A percentile compares a stretch with the other conserved stretches of the same genome.
Conservation (phyloP, 2,329 filamentous ascomycete species). For the Fusarium sacchari region DNA sequence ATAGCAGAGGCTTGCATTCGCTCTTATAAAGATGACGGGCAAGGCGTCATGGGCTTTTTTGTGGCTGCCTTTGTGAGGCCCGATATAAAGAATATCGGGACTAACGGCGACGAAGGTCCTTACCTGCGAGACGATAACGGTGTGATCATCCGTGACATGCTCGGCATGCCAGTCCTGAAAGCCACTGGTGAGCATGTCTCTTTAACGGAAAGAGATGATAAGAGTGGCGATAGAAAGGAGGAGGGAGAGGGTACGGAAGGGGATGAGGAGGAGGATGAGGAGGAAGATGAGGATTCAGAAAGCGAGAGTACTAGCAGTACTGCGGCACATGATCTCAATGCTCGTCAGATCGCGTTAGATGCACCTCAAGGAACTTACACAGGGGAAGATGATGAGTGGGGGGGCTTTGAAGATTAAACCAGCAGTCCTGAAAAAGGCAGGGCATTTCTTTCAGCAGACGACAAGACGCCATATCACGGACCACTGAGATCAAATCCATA, state of each 20-base stretch:
- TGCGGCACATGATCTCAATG: slow-evolving; percentile 4
- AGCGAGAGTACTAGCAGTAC: slow-evolving; percentile 10
- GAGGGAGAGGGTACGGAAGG: slow-evolving; percentile 10
- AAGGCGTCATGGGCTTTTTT: slow-evolving; percentile 95
- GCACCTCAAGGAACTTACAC: slow-evolving; percentile 26
- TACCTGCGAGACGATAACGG: slow-evolving; percentile 66
- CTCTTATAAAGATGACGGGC: slow-evolving; percentile 81
- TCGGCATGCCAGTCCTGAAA: slow-evolving; percentile 52
- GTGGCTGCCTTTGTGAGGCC: slow-evolving; percentile 79
- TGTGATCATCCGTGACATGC: slow-evolving; percentile 56
- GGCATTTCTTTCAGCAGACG: background rate
- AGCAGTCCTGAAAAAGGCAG: background rate
- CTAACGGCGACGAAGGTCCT: slow-evolving; percentile 55
- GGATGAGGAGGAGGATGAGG: background rate
- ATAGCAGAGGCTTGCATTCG: slow-evolving; percentile 82
- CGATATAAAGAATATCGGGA: slow-evolving; percentile 28
- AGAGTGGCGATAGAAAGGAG: slow-evolving; percentile 28
- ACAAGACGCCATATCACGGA: background rate
- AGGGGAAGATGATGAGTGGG: slow-evolving; percentile 42
- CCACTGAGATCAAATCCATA: background rate
- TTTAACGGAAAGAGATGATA: slow-evolving; percentile 38
- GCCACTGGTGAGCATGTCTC: slow-evolving; percentile 47
- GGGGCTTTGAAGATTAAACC: slow-evolving; percentile 40
- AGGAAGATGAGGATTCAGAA: slow-evolving; percentile 7
- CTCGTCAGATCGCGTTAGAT: slow-evolving; percentile 17